Conservation (phyloP, 768 basidiomycete genomes). For the Candolleomyces aberdarensis region DNA sequence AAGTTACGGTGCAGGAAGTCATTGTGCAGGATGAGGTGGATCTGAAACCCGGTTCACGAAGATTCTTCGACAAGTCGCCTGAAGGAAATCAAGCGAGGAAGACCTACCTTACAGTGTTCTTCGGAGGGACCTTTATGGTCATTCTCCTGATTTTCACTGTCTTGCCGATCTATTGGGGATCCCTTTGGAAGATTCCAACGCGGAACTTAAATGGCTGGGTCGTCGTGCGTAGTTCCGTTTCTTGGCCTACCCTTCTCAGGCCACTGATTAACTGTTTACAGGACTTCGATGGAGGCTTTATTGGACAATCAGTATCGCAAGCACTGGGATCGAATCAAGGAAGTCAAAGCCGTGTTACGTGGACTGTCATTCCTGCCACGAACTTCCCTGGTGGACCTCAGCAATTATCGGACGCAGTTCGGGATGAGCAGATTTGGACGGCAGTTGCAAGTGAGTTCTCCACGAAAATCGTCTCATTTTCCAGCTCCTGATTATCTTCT, state of each 20-base stretch:
- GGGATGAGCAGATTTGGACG: slow-evolving; percentile 44
- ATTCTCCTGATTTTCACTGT: slow-evolving; percentile 44
- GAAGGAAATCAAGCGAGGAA: slow-evolving; percentile 28
- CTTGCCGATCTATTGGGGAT: slow-evolving; percentile 57
- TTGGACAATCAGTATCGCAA: slow-evolving; percentile 44
- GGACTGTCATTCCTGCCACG: slow-evolving; percentile 38
- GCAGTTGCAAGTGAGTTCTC: slow-evolving; percentile 40
- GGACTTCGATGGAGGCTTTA: slow-evolving; percentile 58
- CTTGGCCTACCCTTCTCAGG: neutral
- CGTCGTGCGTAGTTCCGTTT: slow-evolving; percentile 38
- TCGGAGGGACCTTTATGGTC: slow-evolving; percentile 32
- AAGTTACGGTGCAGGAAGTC: too few species aligned
- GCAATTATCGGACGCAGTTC: slow-evolving; percentile 40
- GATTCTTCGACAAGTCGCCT: slow-evolving; percentile 27
- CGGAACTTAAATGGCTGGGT: slow-evolving; percentile 53
- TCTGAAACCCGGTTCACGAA: neutral
- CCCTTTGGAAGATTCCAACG: slow-evolving; percentile 43
- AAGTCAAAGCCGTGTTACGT: slow-evolving; percentile 33
- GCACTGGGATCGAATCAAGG: slow-evolving; percentile 25
- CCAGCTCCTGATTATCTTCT: neutral
- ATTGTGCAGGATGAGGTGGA: too few species aligned
- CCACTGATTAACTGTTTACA: slow-evolving; percentile 14
- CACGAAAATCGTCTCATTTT: neutral
- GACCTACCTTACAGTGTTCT: slow-evolving; percentile 44
- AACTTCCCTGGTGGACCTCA: slow-evolving; percentile 42